phyloP scores from a whole-genome alignment of 2,329 filamentous ascomycete genomes.

The Beauveria caledonica region DNA sequence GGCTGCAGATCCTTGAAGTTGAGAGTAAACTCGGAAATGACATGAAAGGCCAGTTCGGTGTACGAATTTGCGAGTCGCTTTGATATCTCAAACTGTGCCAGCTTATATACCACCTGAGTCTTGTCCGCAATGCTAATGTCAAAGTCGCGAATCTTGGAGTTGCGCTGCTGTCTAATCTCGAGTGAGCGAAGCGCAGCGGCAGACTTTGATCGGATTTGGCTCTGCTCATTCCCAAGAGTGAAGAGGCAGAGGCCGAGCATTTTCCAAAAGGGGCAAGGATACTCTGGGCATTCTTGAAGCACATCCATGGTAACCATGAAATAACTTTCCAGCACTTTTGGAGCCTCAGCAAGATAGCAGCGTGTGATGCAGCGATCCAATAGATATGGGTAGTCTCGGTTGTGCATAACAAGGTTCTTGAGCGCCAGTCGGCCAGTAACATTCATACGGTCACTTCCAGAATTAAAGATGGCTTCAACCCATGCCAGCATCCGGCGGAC shows the following conservation, averaged over 20 bases:
- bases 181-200: slow-evolving; percentile 70
- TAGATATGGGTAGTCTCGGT: slow-evolving; percentile 76
- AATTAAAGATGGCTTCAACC: slow-evolving; percentile 92
- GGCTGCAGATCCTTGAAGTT: slow-evolving; percentile 85
- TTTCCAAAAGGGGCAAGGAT: slow-evolving; percentile 83
- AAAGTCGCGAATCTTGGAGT: slow-evolving; percentile 89
- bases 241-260: slow-evolving; percentile 82
- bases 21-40: slow-evolving; percentile 91
- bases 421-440: slow-evolving; percentile 80
- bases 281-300: slow-evolving; percentile 72
- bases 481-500: slow-evolving; percentile 86
- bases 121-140: slow-evolving; percentile 98
- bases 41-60: slow-evolving; percentile 78
- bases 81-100: slow-evolving; percentile 94
- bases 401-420: slow-evolving; percentile 83
- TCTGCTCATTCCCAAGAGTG: slow-evolving; percentile 85
- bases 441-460: slow-evolving; percentile 85
- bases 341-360: slow-evolving; percentile 74
- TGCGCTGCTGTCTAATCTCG: slow-evolving; percentile 69
- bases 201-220: slow-evolving; percentile 81
- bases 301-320: slow-evolving; percentile 89
- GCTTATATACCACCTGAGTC: slow-evolving; percentile 94
- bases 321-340: slow-evolving; percentile 88
- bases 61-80: slow-evolving; percentile 83
- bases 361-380: slow-evolving; percentile 84